Base-by-base conservation (phyloP, 768 basidiomycete species). In the Termitomyces heimii region DNA sequence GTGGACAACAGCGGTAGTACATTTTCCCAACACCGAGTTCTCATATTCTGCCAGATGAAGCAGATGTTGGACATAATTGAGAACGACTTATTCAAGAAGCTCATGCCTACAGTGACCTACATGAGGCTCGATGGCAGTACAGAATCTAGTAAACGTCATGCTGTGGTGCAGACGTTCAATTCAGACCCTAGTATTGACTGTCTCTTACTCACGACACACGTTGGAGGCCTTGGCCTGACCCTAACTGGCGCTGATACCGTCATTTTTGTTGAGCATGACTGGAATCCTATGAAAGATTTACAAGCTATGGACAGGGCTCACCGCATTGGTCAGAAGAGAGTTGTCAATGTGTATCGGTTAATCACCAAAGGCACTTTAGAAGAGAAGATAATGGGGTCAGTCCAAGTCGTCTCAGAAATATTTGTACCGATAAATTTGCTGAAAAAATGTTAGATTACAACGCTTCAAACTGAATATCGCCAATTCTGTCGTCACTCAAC, bases 301-400 rank as follows among this genome's bases (percentile, higher is more conserved):
- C 97, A 99, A 68, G 97, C 97, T 8, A 99, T 99, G 97, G 97
- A 99, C 68, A 83, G 97, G 57, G 97, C 97, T 1, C 97, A 98
- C 73, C 88, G 97, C 54, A 88, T 98, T 37, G 97, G 97, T 6
- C 97, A 99, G 75, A 98, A 97, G 78, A 94, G 94, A 71, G 96
- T 98, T 14, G 97, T 99, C 29, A 98, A 98, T 63, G 97, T 99
- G 5, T 99, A 99, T 74, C 88, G 97, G 16, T 75, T 99, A 53
- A 93, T 99, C 64, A 98, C 95, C 13, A 90, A 95, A 67, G 97
- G 95, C 13, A 99, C 97, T 0, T 70, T 99, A 39, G 97, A 99
- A 71, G 97, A 98, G 71, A 98, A 98, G 73, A 99, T 99, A 62
- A 99, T 99, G 97, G 97, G 97, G 94, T 97, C 70, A 61, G 86